Conservation (phyloP, 805 yeast species). For the Kuraishia floccosa region DNA sequence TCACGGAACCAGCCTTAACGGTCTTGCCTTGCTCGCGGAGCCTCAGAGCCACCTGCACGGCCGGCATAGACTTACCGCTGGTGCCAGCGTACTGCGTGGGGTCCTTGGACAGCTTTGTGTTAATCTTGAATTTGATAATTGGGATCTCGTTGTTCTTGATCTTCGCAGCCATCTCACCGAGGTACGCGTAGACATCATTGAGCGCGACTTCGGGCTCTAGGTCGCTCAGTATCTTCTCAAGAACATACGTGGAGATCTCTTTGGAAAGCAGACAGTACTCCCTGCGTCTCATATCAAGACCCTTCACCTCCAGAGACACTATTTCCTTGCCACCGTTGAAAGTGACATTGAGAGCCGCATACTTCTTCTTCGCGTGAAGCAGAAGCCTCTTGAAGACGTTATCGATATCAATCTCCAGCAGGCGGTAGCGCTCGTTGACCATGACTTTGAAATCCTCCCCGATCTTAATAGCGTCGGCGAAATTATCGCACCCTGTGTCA, state of each 20-base stretch:
- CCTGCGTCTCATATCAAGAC: slow-evolving; percentile 94
- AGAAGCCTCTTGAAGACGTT: slow-evolving; percentile 79
- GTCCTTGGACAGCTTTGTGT: slow-evolving; percentile 83
- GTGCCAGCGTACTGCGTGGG: slow-evolving; percentile 74
- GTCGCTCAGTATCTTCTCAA: slow-evolving; percentile 61
- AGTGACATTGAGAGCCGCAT: slow-evolving; percentile 73
- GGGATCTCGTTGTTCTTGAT: slow-evolving; percentile 51
- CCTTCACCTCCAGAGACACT: slow-evolving; percentile 75
- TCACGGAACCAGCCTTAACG: slow-evolving; percentile 80
- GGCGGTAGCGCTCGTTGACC: slow-evolving; percentile 81
- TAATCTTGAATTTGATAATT: slow-evolving; percentile 63
- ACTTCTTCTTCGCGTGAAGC: slow-evolving; percentile 92
- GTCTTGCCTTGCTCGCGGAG: slow-evolving; percentile 76
- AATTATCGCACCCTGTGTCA: slow-evolving; percentile 68
- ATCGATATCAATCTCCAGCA: slow-evolving; percentile 91
- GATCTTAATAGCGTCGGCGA: slow-evolving; percentile 63
- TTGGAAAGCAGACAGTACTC: slow-evolving; percentile 91
- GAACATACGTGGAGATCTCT: slow-evolving; percentile 68
- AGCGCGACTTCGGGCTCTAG: slow-evolving; percentile 70
- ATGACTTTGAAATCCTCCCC: slow-evolving; percentile 77
- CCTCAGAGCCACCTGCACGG: slow-evolving; percentile 82
- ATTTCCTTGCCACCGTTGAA: slow-evolving; percentile 43
- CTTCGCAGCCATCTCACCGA: slow-evolving; percentile 47
- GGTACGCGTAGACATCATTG: slow-evolving; percentile 56
- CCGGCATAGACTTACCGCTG: slow-evolving; percentile 74